phyloP scores from a whole-genome alignment of 805 yeast genomes.

The Myxozyma vanderwaltii region DNA sequence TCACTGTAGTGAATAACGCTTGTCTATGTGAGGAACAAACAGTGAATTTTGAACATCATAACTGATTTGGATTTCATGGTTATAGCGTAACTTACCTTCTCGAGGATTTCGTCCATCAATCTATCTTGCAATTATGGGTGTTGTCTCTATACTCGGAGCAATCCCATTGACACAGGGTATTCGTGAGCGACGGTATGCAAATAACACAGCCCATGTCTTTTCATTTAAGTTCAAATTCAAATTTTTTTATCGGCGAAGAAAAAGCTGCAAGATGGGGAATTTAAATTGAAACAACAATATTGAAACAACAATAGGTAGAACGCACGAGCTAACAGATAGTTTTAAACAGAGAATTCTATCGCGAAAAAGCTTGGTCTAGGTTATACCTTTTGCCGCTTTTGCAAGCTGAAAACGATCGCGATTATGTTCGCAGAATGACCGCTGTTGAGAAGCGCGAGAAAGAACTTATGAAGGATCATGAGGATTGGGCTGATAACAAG shows the following conservation, averaged over 20 bases:
- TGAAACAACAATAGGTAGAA: background rate
- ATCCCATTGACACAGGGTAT: constrained; percentile 66
- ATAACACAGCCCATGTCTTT: too few species aligned
- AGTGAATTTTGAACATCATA: background rate
- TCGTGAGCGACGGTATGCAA: constrained; percentile 56
- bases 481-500: constrained; percentile 61
- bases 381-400: constrained; percentile 70
- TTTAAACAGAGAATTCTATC: constrained; percentile 56
- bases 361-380: constrained; percentile 80
- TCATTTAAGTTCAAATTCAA: too few species aligned
- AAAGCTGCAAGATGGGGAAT: too few species aligned
- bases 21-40: too few species aligned
- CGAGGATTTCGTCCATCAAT: constrained; percentile 81
- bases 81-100: constrained; percentile 70
- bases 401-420: constrained; percentile 82
- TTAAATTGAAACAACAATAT: too few species aligned
- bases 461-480: constrained; percentile 62
- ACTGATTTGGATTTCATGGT: background rate
- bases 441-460: constrained; percentile 71
- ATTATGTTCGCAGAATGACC: constrained; percentile 66
- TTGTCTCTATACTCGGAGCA: constrained; percentile 70
- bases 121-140: constrained; percentile 66
- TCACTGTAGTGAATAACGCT: background rate
- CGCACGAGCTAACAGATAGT: background rate
- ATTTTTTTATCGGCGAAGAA: too few species aligned